These are phyloP conservation scores for Saccharum spontaneum DNA, from an alignment of 176 grass and related monocot species.

Conservation along the genomic window DNA sequence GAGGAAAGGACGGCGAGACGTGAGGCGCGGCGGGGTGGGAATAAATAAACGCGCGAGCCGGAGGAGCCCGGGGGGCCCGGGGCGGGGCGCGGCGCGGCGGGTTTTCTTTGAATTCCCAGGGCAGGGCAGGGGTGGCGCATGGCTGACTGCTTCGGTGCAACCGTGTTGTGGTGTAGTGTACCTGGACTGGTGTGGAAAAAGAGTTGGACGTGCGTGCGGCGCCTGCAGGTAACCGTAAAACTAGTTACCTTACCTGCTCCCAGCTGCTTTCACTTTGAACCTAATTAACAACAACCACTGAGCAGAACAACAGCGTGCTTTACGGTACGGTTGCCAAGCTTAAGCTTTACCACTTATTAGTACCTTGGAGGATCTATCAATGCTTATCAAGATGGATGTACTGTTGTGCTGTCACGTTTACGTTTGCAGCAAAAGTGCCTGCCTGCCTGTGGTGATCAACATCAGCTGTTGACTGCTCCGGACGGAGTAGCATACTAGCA, in stretches of 20 bases:
- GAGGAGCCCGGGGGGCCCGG: neutral
- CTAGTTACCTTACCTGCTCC: neutral
- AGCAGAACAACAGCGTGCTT: too few species aligned
- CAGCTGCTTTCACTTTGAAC: neutral
- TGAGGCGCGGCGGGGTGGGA: conserved; percentile 23
- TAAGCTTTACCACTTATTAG: too few species aligned
- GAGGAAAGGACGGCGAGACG: neutral
- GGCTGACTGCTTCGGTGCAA: neutral
- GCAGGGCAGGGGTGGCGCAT: neutral
- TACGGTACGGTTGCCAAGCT: too few species aligned
- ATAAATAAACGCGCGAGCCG: conserved; percentile 39
- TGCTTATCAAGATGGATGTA: neutral
- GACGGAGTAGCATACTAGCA: too few species aligned
- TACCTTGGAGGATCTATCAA: too few species aligned
- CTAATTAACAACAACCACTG: neutral
- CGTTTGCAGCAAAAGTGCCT: too few species aligned
- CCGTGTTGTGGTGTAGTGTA: neutral
- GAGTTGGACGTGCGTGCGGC: neutral
- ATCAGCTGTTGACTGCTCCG: too few species aligned
- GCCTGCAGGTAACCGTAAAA: neutral
- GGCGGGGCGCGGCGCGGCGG: neutral
- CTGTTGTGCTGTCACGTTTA: too few species aligned
- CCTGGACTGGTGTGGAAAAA: too few species aligned
- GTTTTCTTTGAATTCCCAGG: neutral
- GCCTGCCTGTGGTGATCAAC: too few species aligned